Percentiles rank a stretch among this genome's conserved stretches.
These are phyloP conservation scores for Pichia sp. DNA, from an alignment of 1,139 yeast genomes.

Conservation along the genomic window DNA sequence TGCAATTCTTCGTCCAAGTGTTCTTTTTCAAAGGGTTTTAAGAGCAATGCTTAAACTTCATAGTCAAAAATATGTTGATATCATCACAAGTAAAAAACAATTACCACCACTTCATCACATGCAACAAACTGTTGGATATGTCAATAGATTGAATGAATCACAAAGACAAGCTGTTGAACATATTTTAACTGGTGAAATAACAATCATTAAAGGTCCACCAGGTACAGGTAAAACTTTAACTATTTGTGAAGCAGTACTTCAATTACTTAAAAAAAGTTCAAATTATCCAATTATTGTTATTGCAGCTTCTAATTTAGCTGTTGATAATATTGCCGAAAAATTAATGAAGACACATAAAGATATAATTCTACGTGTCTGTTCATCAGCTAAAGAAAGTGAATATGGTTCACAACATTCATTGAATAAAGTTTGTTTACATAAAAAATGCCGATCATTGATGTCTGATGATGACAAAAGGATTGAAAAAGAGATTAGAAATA, in stretches of 20 bases:
- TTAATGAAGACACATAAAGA: conserved; percentile 44
- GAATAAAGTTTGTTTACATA: conserved; percentile 56
- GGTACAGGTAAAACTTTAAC: conserved; percentile 98
- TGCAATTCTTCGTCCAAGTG: neutral
- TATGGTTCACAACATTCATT: conserved; percentile 50
- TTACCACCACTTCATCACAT: too few species aligned
- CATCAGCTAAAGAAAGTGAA: conserved; percentile 55
- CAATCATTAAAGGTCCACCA: conserved; percentile 93
- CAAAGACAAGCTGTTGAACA: conserved; percentile 63
- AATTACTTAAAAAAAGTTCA: conserved; percentile 37
- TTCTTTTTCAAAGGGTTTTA: neutral
- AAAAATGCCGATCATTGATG: conserved; percentile 46
- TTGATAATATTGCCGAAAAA: conserved; percentile 70
- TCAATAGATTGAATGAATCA: conserved; percentile 57
- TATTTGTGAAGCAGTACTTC: conserved; percentile 64
- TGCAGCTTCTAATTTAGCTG: conserved; percentile 70
- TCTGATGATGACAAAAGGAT: conserved; percentile 40
- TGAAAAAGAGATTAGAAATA: conserved; percentile 33
- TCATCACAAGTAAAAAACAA: neutral
- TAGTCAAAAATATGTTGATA: neutral
- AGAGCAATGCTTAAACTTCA: neutral
- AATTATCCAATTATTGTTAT: conserved; percentile 55
- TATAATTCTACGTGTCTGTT: conserved; percentile 54
- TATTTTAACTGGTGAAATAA: conserved; percentile 58
- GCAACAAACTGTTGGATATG: too few species aligned